Base-by-base conservation (phyloP, 2,329 filamentous ascomycete genomes). In the Neopestalotiopsis sp. region DNA sequence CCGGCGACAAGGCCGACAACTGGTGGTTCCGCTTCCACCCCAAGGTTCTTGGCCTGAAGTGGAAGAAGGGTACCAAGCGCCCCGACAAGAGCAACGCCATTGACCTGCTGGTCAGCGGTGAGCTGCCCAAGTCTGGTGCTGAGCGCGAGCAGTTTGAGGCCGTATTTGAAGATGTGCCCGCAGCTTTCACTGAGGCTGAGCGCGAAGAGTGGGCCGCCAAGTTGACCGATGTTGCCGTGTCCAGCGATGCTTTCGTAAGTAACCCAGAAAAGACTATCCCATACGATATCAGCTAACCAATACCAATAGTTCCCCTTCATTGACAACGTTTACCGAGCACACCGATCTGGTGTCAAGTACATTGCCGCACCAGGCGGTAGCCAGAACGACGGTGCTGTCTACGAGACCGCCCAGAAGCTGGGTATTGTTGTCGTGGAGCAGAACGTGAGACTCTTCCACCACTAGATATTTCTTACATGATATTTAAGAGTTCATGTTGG, bases 1-100 rank as follows among this genome's bases (percentile, higher is more conserved):
- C 96, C 12, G 96, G 96, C 70, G 95, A 98, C 86, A 99, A 99
- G 88, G 94, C 95, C 63, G 96, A 99, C 83, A 98, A 97, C 87
- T 98, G 95, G 95, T 99, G 95, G 96, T 92, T 99, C 87, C 93
- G 96, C 77, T 98, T 98, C 90, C 93, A 98, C 85, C 91, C 94
- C 75, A 92, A 94, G 66, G 93, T 96, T 13, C 88, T 98, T 64
- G 87, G 85, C 78, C 92, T 99, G 80, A 93, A 95, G 85, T 99
- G 94, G 94, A 98, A 97, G 89, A 95, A 96, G 85, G 95, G 96
- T 76, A 94, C 93, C 78, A 98, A 98, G 90, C 91, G 96, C 69
- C 89, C 96, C 61, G 95, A 98, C 81, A 99, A 98, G 90, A 97
- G 93, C 86, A 99, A 99, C 81, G 95, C 95, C 73, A 98, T 98